Percentiles rank a stretch among this genome's conserved stretches.
Evolutionary conservation across 2,329 filamentous ascomycete genomes (phyloP).

Genomic region (Elsinoe batatas): DNA sequence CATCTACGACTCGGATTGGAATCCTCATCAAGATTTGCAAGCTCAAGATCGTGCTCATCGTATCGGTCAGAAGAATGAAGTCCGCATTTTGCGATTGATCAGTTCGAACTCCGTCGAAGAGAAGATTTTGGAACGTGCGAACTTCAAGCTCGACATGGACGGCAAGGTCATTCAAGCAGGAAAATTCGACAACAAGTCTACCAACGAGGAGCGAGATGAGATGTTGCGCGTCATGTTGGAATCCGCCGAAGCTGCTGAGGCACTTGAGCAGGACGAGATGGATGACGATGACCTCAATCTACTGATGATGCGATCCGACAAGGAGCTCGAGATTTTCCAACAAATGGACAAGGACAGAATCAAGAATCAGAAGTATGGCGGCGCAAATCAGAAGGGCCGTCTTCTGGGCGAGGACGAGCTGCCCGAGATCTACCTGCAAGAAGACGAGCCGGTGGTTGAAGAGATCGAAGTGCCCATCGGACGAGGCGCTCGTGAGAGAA

Average conservation of each 20-base stretch:
- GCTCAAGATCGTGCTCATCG: constrained; percentile 99
- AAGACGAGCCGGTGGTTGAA: constrained; percentile 71
- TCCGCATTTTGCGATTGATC: constrained; percentile 89
- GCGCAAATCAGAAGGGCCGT: constrained; percentile 59
- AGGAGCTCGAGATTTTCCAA: constrained; percentile 70
- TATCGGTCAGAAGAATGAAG: constrained; percentile 99
- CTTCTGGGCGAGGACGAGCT: constrained; percentile 81
- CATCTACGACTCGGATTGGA: constrained; percentile 99
- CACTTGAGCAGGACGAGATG: constrained; percentile 89
- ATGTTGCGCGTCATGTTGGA: constrained; percentile 91
- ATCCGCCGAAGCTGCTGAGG: constrained; percentile 57
- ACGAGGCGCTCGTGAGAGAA: constrained; percentile 89
- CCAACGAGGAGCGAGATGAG: constrained; percentile 93
- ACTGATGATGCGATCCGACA: constrained; percentile 80
- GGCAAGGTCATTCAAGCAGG: constrained; percentile 98
- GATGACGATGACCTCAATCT: constrained; percentile 95
- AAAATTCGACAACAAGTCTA: constrained; percentile 99
- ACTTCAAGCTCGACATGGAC: constrained; percentile 98
- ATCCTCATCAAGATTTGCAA: constrained; percentile 97
- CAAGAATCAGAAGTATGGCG: constrained; percentile 55
- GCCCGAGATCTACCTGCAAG: constrained; percentile 85
- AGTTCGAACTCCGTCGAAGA: constrained; percentile 96
- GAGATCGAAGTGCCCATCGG: constrained; percentile 70
- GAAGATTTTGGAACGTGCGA: constrained; percentile 92
- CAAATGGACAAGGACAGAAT: constrained; percentile 68